Evolutionary conservation across 2,329 filamentous ascomycete genomes (phyloP), one percentile per base, ranked within the genome.

Genomic region (Colletotrichum sp.): DNA sequence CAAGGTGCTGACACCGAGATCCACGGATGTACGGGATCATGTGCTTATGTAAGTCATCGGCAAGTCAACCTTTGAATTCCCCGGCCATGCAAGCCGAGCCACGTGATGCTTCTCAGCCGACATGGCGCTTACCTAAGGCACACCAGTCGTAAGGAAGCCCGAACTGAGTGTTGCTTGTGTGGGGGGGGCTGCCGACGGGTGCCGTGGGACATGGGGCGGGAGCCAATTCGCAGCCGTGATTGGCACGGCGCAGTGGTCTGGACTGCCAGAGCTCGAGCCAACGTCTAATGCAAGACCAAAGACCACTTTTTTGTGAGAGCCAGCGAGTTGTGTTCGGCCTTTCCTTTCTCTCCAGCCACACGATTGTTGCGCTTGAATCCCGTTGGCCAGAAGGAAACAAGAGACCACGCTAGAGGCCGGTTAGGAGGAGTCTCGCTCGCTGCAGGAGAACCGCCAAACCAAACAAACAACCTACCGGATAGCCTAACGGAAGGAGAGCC

Each of bases 211-310:
- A 76, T 76, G 44, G 44, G 70, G 30, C 64, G 59, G 70, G 49
- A 59, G 32, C 21, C 74, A 76, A 76, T 76, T 76, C 71, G 30
- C 30, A 16, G 30, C 16, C 59, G 8, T 74, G 64, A 74, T 74
- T 76, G 74, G 74, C 59, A 26, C 6, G 32, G 32, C 12, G 64
- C 16, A 12, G 10, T 10, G 70, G 44, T 74, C 70, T 76, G 59
- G 74, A 69, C 57, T 36, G 44, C 28, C 18, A 34, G 49, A 60
- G 74, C 64, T 69, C 71, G 70, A 72, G 74, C 74, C 71, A 76
- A 76, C 74, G 74, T 69, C 74, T 76, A 76, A 76, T 76, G 74
- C 74, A 69, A 74, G 57, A 68, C 73, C 59, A 34, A 62, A 60
- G 59, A 44, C 73, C 73, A 65, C 64, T 76, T 57, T 59, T 72